Conservation (phyloP, 2,329 filamentous ascomycete species). For the Penicillium psychrosexuale region DNA sequence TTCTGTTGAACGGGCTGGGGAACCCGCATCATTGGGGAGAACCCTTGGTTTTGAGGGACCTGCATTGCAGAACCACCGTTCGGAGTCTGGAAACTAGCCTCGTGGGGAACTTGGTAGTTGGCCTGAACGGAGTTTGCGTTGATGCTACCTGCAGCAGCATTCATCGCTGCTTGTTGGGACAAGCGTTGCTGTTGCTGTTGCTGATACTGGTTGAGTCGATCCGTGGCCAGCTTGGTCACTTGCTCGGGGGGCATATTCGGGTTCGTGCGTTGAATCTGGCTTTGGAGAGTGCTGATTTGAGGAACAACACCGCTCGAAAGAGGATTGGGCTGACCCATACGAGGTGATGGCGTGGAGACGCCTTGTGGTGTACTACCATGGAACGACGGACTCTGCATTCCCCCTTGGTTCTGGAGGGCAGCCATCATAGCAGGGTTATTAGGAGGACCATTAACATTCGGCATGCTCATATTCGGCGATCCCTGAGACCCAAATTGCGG, state of each 20-base stretch:
- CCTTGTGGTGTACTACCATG: slow-evolving; percentile 39
- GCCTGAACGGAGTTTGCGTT: slow-evolving; percentile 29
- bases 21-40: slow-evolving; percentile 54
- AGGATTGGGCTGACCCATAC: slow-evolving; percentile 48
- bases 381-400: slow-evolving; percentile 45
- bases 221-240: slow-evolving; percentile 52
- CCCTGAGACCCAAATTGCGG: slow-evolving; percentile 43
- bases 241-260: slow-evolving; percentile 54
- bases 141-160: slow-evolving; percentile 50
- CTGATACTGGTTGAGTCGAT: slow-evolving; percentile 49
- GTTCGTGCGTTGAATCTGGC: slow-evolving; percentile 51
- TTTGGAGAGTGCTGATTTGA: slow-evolving; percentile 53
- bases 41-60: slow-evolving; percentile 49
- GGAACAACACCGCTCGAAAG: slow-evolving; percentile 55
- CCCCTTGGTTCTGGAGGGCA: slow-evolving; percentile 43
- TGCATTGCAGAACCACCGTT: slow-evolving; percentile 41
- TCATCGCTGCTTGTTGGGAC: slow-evolving; percentile 51
- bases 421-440: slow-evolving; percentile 47
- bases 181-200: slow-evolving; percentile 48
- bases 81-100: slow-evolving; percentile 36
- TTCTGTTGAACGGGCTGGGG: slow-evolving; percentile 47
- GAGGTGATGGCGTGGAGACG: slow-evolving; percentile 47
- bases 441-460: slow-evolving; percentile 39
- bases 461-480: slow-evolving; percentile 45
- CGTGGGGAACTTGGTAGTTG: slow-evolving; percentile 41